phyloP scores from a whole-genome alignment of 2,329 filamentous ascomycete genomes.

The Sporothrix dimorphospora region DNA sequence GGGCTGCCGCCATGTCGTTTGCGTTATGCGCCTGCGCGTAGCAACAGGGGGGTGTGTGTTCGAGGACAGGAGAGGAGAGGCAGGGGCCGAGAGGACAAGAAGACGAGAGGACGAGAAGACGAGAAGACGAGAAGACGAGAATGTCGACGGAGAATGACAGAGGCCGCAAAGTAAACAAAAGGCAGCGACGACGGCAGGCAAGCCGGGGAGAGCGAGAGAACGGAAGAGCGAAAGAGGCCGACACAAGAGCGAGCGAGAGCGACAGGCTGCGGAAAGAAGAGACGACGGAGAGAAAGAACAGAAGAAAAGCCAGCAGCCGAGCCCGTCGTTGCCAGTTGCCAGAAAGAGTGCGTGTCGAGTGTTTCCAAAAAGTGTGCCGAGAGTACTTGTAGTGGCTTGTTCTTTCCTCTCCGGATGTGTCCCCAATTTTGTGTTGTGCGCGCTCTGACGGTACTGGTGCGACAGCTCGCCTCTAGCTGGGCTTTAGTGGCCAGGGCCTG shows the following conservation, averaged over 20 bases:
- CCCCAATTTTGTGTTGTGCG: background rate
- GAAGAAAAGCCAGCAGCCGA: background rate
- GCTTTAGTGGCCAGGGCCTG: background rate
- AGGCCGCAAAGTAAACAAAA: background rate
- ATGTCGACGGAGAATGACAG: background rate
- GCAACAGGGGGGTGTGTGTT: background rate
- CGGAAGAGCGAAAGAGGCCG: background rate
- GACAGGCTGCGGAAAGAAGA: background rate
- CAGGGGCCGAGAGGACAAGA: too few relatives aligned
- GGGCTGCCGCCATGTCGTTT: conserved; percentile 44
- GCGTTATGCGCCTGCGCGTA: conserved; percentile 34
- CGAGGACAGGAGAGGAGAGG: background rate
- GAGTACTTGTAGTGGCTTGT: background rate
- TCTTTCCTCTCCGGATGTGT: background rate
- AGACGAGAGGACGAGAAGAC: background rate
- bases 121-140: background rate
- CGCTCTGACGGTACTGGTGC: background rate
- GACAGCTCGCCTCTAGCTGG: background rate
- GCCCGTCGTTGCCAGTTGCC: conserved; percentile 10
- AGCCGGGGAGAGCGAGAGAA: too few relatives aligned
- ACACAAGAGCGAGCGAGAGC: background rate
- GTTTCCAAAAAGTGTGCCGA: background rate
- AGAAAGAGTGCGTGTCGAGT: background rate
- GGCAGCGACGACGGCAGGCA: background rate
- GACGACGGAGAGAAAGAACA: background rate